phyloP scores from a whole-genome alignment of 768 basidiomycete species.

The Kwoniella pini region DNA sequence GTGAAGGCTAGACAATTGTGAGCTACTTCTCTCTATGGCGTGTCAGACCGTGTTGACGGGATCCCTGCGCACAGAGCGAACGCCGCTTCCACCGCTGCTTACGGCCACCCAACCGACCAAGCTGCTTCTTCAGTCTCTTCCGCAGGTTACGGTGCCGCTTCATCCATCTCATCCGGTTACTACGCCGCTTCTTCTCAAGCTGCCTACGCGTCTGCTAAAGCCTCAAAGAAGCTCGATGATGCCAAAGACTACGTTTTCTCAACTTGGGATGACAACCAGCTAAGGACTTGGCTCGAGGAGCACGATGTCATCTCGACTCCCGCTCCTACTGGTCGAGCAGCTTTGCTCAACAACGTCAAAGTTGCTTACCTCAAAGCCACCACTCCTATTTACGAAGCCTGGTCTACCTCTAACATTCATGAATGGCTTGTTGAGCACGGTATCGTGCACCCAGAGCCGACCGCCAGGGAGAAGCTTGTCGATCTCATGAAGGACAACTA shows the following conservation, averaged over 20 bases:
- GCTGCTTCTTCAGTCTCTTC: slow-evolving; percentile 52
- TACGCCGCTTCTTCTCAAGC: slow-evolving; percentile 43
- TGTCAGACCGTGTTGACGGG: neutral
- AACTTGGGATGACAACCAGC: slow-evolving; percentile 77
- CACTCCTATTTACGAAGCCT: slow-evolving; percentile 74
- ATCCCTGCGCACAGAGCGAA: slow-evolving; percentile 59
- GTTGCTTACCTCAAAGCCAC: slow-evolving; percentile 65
- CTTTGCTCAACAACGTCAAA: slow-evolving; percentile 70
- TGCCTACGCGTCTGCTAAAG: slow-evolving; percentile 51
- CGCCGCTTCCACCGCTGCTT: slow-evolving; percentile 61
- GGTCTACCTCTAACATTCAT: slow-evolving; percentile 81
- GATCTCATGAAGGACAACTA: slow-evolving; percentile 77
- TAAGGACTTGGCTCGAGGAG: slow-evolving; percentile 71
- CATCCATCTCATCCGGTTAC: slow-evolving; percentile 45
- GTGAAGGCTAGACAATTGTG: slow-evolving; percentile 70
- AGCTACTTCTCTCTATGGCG: slow-evolving; percentile 15
- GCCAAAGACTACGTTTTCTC: slow-evolving; percentile 85
- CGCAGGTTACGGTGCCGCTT: slow-evolving; percentile 40
- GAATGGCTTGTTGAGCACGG: slow-evolving; percentile 81
- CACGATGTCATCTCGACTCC: slow-evolving; percentile 72
- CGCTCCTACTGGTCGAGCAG: slow-evolving; percentile 64
- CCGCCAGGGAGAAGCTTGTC: slow-evolving; percentile 62
- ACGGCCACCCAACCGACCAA: slow-evolving; percentile 58
- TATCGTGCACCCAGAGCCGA: slow-evolving; percentile 68
- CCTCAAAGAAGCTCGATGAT: slow-evolving; percentile 61